A percentile compares a stretch with the other conserved stretches of the same genome.
phyloP scores from a whole-genome alignment of 73 alveolate species.

The Durusdinium trenchii region DNA sequence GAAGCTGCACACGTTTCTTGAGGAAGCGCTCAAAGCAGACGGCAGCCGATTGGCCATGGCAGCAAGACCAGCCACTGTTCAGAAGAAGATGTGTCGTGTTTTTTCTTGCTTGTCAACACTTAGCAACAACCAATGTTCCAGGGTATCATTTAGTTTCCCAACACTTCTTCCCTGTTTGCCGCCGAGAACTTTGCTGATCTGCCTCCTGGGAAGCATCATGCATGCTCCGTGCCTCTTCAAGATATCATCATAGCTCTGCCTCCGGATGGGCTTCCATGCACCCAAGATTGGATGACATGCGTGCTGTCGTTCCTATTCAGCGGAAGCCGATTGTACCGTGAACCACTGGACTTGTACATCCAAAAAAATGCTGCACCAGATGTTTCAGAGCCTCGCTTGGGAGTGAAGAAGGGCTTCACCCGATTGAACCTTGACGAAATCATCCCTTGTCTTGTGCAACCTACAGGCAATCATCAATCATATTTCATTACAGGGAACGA shows the following conservation, averaged over 20 bases:
- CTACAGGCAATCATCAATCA: background rate
- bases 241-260: background rate
- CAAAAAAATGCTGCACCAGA: background rate
- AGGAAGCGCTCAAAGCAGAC: no score
- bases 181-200: no score
- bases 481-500: no score
- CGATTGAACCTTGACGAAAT: background rate
- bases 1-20: no score
- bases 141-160: no score
- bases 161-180: no score
- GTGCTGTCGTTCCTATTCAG: background rate
- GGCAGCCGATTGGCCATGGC: no score
- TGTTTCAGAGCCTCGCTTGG: background rate
- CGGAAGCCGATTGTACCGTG: background rate
- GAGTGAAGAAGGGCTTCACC: background rate
- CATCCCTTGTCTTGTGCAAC: background rate
- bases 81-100: no score
- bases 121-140: no score
- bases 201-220: no score
- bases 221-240: background rate
- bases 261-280: background rate
- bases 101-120: no score
- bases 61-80: no score
- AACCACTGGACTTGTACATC: slow-evolving; percentile 10
- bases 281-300: background rate